Percentiles rank a stretch among this genome's conserved stretches.
phyloP scores from a whole-genome alignment of 805 yeast genomes.

The Saccharomycopsis fodiens region DNA sequence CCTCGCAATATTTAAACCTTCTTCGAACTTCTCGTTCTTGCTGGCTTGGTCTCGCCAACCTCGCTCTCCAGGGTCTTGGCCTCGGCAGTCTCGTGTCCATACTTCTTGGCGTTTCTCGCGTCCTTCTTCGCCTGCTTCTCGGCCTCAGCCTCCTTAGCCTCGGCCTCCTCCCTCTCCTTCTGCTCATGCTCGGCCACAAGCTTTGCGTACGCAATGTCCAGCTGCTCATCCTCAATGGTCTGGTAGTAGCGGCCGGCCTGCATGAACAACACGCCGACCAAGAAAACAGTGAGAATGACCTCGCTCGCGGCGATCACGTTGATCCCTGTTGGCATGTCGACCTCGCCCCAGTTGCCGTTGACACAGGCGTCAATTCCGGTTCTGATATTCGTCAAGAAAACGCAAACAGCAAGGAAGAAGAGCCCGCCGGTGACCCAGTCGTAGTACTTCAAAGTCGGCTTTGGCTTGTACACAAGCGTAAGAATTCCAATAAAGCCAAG shows the following conservation, averaged over 20 bases:
- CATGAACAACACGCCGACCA: slow-evolving; percentile 72
- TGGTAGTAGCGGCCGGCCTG: slow-evolving; percentile 82
- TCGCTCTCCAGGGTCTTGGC: slow-evolving; percentile 1
- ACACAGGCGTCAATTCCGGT: slow-evolving; percentile 68
- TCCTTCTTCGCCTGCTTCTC: slow-evolving; percentile 15
- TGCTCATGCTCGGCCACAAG: slow-evolving; percentile 5
- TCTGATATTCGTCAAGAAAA: slow-evolving; percentile 80
- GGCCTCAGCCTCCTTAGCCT: slow-evolving; percentile 9
- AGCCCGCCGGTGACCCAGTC: slow-evolving; percentile 85
- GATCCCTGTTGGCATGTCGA: slow-evolving; percentile 75
- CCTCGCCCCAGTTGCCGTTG: slow-evolving; percentile 88
- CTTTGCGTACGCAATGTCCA: slow-evolving; percentile 7
- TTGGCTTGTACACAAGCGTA: slow-evolving; percentile 80
- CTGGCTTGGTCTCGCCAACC: background rate
- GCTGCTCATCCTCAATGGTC: slow-evolving; percentile 11
- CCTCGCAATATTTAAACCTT: slow-evolving; percentile 1
- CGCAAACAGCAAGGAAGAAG: slow-evolving; percentile 61
- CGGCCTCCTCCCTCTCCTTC: slow-evolving; percentile 9
- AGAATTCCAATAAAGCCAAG: slow-evolving; percentile 68
- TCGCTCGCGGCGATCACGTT: slow-evolving; percentile 89
- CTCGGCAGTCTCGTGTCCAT: slow-evolving; percentile 11
- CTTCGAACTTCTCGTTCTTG: slow-evolving; percentile 2
- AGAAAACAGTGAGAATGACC: slow-evolving; percentile 60
- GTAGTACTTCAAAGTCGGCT: slow-evolving; percentile 74
- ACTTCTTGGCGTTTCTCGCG: slow-evolving; percentile 16